Evolutionary conservation across 192 early-diverging fungal species (phyloP).

Genomic region (Glomus cerebriforme): DNA sequence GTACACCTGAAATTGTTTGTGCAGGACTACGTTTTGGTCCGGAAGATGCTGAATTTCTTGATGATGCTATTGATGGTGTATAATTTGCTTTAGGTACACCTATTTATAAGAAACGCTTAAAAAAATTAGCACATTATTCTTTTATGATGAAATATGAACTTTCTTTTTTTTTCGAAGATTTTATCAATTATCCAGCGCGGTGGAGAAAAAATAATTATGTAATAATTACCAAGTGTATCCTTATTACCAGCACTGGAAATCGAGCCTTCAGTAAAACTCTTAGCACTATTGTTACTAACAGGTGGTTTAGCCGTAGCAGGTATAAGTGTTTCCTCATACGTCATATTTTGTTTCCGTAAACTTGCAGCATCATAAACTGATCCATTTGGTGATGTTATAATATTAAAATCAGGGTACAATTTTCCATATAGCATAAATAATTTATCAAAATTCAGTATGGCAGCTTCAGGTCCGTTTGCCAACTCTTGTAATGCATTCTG

Average conservation of each 20-base stretch:
- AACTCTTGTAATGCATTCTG: slow-evolving; percentile 55
- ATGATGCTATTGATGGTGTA: slow-evolving; percentile 43
- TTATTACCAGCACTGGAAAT: slow-evolving; percentile 14
- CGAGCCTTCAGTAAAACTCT: slow-evolving; percentile 34
- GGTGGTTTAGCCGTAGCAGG: slow-evolving; percentile 5
- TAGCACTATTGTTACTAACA: slow-evolving; percentile 36
- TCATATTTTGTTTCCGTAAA: slow-evolving; percentile 30
- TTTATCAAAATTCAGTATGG: slow-evolving; percentile 55
- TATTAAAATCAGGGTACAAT: slow-evolving; percentile 43
- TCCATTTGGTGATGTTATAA: slow-evolving; percentile 20
- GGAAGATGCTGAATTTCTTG: slow-evolving; percentile 36
- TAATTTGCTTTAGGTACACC: slow-evolving; percentile 44
- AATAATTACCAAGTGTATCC: slow-evolving; percentile 38
- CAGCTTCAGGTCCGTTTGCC: slow-evolving; percentile 52
- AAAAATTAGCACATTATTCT: not conserved
- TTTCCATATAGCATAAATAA: slow-evolving; percentile 68
- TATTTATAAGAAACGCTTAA: slow-evolving; percentile 1
- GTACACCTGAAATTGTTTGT: slow-evolving; percentile 38
- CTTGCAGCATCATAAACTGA: slow-evolving; percentile 38
- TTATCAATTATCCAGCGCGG: too few species aligned
- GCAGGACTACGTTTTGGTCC: slow-evolving; percentile 40
- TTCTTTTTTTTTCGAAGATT: not conserved
- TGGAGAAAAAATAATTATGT: not conserved
- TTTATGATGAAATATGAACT: too few species aligned
- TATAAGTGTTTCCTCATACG: slow-evolving; percentile 10